Percentiles rank a stretch among this genome's conserved stretches.
Evolutionary conservation across 2,329 filamentous ascomycete genomes (phyloP).

Genomic region (Stagonosporopsis chrysanthemi): DNA sequence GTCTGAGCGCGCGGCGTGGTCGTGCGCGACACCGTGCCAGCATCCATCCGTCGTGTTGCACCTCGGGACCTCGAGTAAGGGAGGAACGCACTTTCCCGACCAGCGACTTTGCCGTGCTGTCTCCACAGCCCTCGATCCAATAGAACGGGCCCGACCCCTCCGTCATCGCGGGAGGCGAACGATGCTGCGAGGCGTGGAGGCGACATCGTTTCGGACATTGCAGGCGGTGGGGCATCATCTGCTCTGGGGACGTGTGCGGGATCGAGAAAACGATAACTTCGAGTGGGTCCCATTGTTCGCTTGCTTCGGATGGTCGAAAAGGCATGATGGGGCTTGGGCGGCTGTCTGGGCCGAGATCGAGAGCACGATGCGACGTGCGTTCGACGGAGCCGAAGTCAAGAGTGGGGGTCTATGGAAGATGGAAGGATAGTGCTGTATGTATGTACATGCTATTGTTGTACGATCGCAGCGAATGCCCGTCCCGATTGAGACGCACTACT

Average conservation of each 20-base stretch:
- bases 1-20: background rate
- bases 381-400: background rate
- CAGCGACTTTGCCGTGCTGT: background rate
- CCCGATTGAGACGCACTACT: no score
- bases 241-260: background rate
- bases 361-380: background rate
- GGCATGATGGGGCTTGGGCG: background rate
- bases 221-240: background rate
- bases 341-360: background rate
- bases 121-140: background rate
- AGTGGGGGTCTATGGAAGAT: no score
- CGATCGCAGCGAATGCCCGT: no score
- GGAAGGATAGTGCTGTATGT: no score
- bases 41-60: background rate
- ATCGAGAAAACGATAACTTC: background rate
- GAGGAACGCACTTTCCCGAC: background rate
- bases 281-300: background rate
- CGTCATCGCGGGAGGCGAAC: background rate
- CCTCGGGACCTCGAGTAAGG: conserved; percentile 1
- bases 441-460: no score
- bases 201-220: background rate
- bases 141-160: background rate
- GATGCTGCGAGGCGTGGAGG: background rate
- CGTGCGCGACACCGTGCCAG: background rate
- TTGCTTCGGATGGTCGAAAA: background rate